Evolutionary conservation across 202 grass and related monocot genomes (phyloP), one percentile per base, ranked within the genome.

Genomic region (Zizania palustris): DNA sequence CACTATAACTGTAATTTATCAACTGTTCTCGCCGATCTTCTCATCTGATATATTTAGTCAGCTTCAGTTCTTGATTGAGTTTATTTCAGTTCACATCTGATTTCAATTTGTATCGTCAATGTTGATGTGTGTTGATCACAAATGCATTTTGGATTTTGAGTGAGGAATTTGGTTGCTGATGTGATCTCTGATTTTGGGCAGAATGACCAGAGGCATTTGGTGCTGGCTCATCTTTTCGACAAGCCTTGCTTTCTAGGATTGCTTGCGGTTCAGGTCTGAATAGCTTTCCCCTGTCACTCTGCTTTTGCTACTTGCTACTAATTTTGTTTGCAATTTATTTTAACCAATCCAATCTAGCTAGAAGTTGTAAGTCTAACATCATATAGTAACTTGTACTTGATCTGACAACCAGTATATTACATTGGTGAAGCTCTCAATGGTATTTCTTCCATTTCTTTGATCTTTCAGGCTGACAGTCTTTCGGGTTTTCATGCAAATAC

Each of bases 181-280:
- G 54, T 9, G 48, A 16, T 16, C 9, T 36, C 45, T 9, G 21
- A 21, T 63, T 71, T 62, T 62, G 22, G 9, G 22, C 85, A 98
- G 95, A 85, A 94, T 12, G 85, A 94, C 74, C 69, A 92, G 70
- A 83, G 79, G 67, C 91, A 94, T 70, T 67, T 94, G 74, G 83
- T 90, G 45, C 56, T 94, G 3, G 91, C 95, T 9, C 95, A 98
- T 85, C 89, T 98, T 20, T 98, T 94, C 65, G 89, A 98, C 63
- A 98, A 98, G 71, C 95, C 91, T 16, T 98, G 95, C 81, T 98
- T 98, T 84, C 83, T 98, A 0, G 95, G 95, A 5, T 56, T 94
- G 80, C 95, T 98, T 77, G 95, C 95, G n/a, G 70, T 95, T 15
- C 91, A 92, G 85, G 95, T 98, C 18, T 60, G 60, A 54, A 46